Evolutionary conservation across 2,329 filamentous ascomycete species (phyloP), one percentile per base, ranked within the genome.

Genomic region (Penicillium sp.): DNA sequence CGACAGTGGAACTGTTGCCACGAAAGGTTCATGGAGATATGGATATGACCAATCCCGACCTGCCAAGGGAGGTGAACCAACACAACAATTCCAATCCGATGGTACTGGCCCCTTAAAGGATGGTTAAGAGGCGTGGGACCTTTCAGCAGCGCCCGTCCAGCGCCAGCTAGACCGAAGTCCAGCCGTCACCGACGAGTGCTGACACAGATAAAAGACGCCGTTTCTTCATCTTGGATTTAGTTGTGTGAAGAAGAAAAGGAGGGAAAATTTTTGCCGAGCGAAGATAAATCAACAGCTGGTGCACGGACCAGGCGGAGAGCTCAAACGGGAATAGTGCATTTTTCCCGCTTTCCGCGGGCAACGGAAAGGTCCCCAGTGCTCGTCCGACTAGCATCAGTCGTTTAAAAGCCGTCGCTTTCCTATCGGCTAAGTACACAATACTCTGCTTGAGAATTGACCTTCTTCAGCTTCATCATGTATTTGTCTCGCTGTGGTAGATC

Each of bases 221-320:
- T 69, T 68, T 74, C 71, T 72, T 74, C 71, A 74, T 74, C 66
- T 74, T 74, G 71, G 71, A 73, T 73, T 73, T 74, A 74, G 71
- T 74, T 74, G 71, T 74, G 71, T 74, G 71, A 74, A 65, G 69
- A 72, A 65, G 62, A 67, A 65, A 68, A 60, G 51, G 50, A 60
- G 45, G 23, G 42, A 61, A 29, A n/a, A 35, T 45, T 54, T 61
- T 54, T 55, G 57, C 52, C 43, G 60, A 19, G 52, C 55, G 58
- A 57, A 60, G 50, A 67, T 64, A 64, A 65, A 61, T 27, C 40
- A 45, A 19, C 41, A 29, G 27, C 31, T 40, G 38, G n/a, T n/a
- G 61, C 65, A 63, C 62, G 52, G 61, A 53, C 65, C 61, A 68
- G 56, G 59, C 60, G 63, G 61, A 60, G 51, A 63, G 51, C 68